Evolutionary conservation across 805 yeast species (phyloP), one percentile per base, ranked within the genome.

Genomic region (Saccharomycopsis fibuligera): DNA sequence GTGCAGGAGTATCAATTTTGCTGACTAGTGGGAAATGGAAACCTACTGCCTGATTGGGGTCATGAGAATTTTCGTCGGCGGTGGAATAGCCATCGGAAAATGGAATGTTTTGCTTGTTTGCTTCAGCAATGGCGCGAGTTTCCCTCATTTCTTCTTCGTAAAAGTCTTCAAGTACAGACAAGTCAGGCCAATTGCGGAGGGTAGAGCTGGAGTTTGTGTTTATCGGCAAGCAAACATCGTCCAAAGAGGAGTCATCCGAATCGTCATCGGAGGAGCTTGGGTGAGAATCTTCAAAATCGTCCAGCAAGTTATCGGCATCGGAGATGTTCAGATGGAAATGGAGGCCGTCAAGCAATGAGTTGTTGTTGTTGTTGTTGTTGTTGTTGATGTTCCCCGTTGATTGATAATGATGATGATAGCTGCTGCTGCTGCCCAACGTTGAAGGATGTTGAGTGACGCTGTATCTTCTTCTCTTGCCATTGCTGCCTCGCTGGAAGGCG

Each of bases 161-260:
- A 64, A 81, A 93, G 53, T 89, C 96, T 55, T 81, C 83, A 54
- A 91, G 68, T 0, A 86, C 78, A 27, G 69, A 60, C 16, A 87
- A 68, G 60, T 93, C 97, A 1, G 98, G 99, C 98, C 98, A 91
- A 10, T 44, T 30, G 19, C 42, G 50, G 8, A 22, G 63, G 21
- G 58, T 60, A 4, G 48, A 41, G 33, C 31, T 41, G 4, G 44
- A 22, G 14, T 59, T 60, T 41, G 76, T 78, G 54, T 83, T 89
- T 35, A 89, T 71, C 0, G 96, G 96, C 63, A 88, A 79, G 60
- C 96, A 91, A 23, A 91, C 99, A 65, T 91, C 99, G 61, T 84
- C 90, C 50, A 91, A 67, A 1, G 96, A 86, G 0, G 95, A 81
- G 35, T 79, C 76, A 47, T 76, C 79, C 22, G 44, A 33, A 16